phyloP scores from a whole-genome alignment of 257 asterid species.

The Petrea volubilis region DNA sequence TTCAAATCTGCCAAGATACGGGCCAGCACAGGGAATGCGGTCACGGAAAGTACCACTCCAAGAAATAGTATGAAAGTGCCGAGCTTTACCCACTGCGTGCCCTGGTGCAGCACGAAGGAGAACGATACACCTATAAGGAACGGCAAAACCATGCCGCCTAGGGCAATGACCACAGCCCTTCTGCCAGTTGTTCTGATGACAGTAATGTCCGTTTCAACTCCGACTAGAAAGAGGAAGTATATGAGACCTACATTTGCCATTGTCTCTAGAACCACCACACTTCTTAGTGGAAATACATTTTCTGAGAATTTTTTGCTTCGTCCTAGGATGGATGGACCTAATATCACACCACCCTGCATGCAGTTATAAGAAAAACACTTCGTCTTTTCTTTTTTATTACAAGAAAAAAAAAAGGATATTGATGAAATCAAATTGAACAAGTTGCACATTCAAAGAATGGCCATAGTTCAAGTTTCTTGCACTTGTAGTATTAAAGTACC shows the following conservation, averaged over 20 bases:
- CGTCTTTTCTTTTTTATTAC: too few relatives aligned
- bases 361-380: too few relatives aligned
- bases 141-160: conserved; percentile 79
- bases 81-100: conserved; percentile 43
- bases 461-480: too few relatives aligned
- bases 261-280: conserved; percentile 95
- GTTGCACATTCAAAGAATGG: too few relatives aligned
- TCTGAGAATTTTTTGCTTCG: conserved; percentile 48
- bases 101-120: conserved; percentile 54
- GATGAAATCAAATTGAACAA: too few relatives aligned
- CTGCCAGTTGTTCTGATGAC: conserved; percentile 72
- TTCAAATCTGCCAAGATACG: conserved; percentile 88
- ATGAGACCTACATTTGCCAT: conserved; percentile 97
- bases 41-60: conserved; percentile 83
- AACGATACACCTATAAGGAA: conserved; percentile 69
- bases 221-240: conserved; percentile 82
- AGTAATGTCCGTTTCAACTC: conserved; percentile 92
- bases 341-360: conserved; percentile 76
- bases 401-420: too few relatives aligned
- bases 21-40: conserved; percentile 92
- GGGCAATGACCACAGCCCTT: conserved; percentile 59
- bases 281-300: conserved; percentile 71
- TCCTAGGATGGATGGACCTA: conserved; percentile 93
- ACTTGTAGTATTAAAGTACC: too few relatives aligned
- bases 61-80: conserved; percentile 89